A percentile compares a stretch with the other conserved stretches of the same genome.
phyloP scores from a whole-genome alignment of 306 rosid genomes.

The Cicer yamashitae region DNA sequence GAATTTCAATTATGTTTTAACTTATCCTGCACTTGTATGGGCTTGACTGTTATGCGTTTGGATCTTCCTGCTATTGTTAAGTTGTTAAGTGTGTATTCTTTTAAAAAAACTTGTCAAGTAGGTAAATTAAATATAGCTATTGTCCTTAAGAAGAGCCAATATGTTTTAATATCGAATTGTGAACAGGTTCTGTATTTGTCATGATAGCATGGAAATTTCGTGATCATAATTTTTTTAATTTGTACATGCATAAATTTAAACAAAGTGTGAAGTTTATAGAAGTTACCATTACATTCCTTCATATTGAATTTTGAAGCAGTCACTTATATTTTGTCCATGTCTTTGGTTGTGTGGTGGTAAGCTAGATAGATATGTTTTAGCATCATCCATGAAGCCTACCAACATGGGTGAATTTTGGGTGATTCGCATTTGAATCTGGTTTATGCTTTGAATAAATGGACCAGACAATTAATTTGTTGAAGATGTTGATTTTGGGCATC shows the following conservation, averaged over 20 bases:
- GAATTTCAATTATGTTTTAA: conserved; percentile 23
- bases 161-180: conserved; percentile 15
- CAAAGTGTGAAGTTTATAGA: conserved; percentile 1
- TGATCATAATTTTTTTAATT: neutral
- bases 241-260: conserved; percentile 7
- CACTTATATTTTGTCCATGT: too few relatives aligned
- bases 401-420: too few relatives aligned
- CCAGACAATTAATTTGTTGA: too few relatives aligned
- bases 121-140: conserved; percentile 22
- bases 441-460: too few relatives aligned
- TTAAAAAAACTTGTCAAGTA: too few relatives aligned
- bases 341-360: too few relatives aligned
- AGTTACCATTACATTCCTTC: neutral
- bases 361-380: too few relatives aligned
- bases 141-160: conserved; percentile 4
- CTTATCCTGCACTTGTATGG: conserved; percentile 19
- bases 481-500: conserved; percentile 3
- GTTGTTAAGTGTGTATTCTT: conserved; percentile 14
- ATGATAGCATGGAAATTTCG: neutral
- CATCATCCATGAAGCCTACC: too few relatives aligned
- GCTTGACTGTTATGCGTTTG: too few relatives aligned
- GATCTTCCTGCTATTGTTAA: conserved; percentile 18
- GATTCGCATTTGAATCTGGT: too few relatives aligned
- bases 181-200: conserved; percentile 17
- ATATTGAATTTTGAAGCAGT: too few relatives aligned